Percentiles rank a stretch among this genome's conserved stretches.
Evolutionary conservation across 176 grass and related monocot genomes (phyloP).

Genomic region (Carex kokanica): DNA sequence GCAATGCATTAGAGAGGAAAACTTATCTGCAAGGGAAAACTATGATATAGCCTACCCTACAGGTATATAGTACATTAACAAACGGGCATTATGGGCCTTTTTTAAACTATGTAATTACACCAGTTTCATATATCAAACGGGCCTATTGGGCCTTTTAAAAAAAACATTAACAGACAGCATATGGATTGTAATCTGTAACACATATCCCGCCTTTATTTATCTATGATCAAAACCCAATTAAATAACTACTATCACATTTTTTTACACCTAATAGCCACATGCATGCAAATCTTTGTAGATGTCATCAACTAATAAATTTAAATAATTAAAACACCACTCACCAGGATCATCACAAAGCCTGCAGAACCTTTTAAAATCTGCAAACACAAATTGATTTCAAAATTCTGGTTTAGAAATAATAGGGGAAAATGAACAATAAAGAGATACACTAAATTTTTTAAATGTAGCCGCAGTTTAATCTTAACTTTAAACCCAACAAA

Average conservation of each 20-base stretch:
- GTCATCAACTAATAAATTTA: background rate
- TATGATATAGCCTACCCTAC: background rate
- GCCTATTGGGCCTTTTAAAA: too few species aligned
- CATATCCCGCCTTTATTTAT: background rate
- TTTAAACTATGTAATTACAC: too few species aligned
- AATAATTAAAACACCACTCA: background rate
- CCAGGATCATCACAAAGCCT: conserved; percentile 31
- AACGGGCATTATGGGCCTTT: background rate
- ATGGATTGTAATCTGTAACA: background rate
- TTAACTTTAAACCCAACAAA: background rate
- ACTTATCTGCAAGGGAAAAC: background rate
- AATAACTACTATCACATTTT: background rate
- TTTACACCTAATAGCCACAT: background rate
- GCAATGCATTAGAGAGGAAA: background rate
- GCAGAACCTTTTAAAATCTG: conserved; percentile 37
- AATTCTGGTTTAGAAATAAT: too few species aligned
- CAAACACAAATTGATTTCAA: conserved; percentile 3
- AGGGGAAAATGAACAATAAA: too few species aligned
- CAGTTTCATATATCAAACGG: too few species aligned
- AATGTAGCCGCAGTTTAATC: background rate
- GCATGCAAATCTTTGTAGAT: background rate
- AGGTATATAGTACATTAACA: background rate
- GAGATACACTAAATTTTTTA: too few species aligned
- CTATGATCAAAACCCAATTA: background rate
- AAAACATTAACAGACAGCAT: too few species aligned